Base-by-base conservation (phyloP, 352 stramenopile genomes). In the Phytophthora sansomeana region DNA sequence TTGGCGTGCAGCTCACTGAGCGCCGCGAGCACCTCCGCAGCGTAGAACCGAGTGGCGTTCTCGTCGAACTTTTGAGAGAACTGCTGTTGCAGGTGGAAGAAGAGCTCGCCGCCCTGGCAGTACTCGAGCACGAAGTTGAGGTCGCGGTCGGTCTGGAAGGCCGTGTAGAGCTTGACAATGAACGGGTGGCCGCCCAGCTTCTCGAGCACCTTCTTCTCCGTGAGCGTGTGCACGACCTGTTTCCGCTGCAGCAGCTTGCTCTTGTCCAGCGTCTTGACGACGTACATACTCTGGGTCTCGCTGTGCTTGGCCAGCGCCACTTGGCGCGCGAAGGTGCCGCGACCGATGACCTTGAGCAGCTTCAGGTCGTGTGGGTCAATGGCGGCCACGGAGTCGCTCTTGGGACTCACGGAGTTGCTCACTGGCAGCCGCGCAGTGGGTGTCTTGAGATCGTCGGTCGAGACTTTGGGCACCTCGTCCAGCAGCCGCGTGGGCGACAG, bases 61-160 rank as follows among this genome's bases (percentile, higher is more conserved):
- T 92, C 81, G 39, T 85, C 72, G 36, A 95, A 95, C 29, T 87
- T 84, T 29, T 93, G 83, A 24, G 80, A 68, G 28, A 72, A 43
- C 58, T 93, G 85, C 53, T 95, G 87, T 56, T 95, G 87, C 65
- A 95, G 59, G 52, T 95, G 87, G 75, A 86, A 95, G 53, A 95
- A 95, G 49, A 95, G 81, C 68, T 95, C 87, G 17, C 87, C 87
- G 28, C 87, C 87, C 54, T 90, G 85, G 47, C 87, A 95, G 69
- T 90, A 95, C 65, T 95, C 87, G 46, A 95, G 74, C 60, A 95
- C 85, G 48, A 95, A 93, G 67, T 95, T 78, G 36, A 95, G 77
- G 47, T 95, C 85, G 35, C 71, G 75, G 24, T 84, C 74, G 14
- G 87, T 95, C 74, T 92, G 83, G 69, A 93, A 93, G 21, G 82